Conservation (phyloP, 139 green algal genomes). For the Raphidocelis subcapitata region DNA sequence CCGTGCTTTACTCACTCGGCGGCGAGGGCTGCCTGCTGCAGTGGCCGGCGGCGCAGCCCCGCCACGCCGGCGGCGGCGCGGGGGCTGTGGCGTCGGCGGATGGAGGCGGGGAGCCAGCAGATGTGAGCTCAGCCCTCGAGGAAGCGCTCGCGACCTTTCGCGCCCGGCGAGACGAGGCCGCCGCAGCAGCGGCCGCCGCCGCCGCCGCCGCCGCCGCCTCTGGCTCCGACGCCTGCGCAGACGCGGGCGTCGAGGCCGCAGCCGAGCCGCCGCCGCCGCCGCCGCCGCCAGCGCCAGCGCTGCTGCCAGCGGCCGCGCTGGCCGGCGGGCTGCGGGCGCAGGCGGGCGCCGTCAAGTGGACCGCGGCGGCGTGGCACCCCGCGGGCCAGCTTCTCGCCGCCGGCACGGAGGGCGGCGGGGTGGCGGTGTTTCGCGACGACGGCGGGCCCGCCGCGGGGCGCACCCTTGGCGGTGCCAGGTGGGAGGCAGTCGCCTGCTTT, state of each 20-base stretch:
- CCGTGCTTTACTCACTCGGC: slow-evolving; percentile 21
- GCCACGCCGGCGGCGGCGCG: background rate
- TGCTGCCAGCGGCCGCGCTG: background rate
- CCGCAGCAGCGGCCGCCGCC: background rate
- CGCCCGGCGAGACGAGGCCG: background rate
- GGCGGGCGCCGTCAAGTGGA: no score
- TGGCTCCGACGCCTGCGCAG: background rate
- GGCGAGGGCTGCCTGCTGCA: slow-evolving; percentile 22
- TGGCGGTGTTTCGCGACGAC: no score
- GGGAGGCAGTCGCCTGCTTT: background rate
- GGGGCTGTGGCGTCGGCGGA: background rate
- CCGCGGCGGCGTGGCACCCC: no score
- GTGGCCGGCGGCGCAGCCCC: background rate
- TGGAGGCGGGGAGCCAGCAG: background rate
- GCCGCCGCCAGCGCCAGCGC: background rate
- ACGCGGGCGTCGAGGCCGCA: background rate
- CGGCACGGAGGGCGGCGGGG: no score
- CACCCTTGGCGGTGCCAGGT: background rate
- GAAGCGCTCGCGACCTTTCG: background rate
- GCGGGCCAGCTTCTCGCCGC: no score
- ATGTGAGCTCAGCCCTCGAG: slow-evolving; percentile 6
- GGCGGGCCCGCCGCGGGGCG: background rate
- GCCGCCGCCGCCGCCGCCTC: background rate
- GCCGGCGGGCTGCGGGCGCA: no score
- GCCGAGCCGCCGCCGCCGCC: background rate